Percentiles rank a stretch among this genome's conserved stretches.
phyloP scores from a whole-genome alignment of 2,329 filamentous ascomycete genomes.

The Phialocephala sp. region DNA sequence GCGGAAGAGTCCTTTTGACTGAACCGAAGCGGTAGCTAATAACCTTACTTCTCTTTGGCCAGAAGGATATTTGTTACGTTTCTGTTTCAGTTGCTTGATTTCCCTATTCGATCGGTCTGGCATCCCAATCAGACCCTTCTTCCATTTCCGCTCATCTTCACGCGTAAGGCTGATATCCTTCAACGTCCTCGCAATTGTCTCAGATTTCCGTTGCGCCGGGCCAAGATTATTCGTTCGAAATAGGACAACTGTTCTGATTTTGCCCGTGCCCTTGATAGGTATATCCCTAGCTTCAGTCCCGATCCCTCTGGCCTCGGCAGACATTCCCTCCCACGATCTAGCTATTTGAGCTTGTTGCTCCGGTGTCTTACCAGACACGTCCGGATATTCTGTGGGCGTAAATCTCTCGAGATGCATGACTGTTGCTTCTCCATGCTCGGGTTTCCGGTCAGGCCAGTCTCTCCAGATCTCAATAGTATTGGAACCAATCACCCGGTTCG shows the following conservation, averaged over 20 bases:
- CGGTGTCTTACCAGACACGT: background rate
- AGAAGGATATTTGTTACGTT: too few relatives aligned
- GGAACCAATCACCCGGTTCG: conserved; percentile 17
- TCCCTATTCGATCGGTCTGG: too few relatives aligned
- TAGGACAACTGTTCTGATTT: background rate
- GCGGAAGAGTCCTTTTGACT: too few relatives aligned
- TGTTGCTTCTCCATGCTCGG: conserved; percentile 20
- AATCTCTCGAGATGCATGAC: conserved; percentile 18
- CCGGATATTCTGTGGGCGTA: background rate
- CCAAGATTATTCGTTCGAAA: background rate
- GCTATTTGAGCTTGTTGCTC: background rate
- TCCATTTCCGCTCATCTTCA: too few relatives aligned
- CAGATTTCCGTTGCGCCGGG: too few relatives aligned
- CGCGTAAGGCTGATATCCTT: too few relatives aligned
- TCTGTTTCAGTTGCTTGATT: too few relatives aligned
- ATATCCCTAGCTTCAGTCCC: background rate
- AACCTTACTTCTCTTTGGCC: too few relatives aligned
- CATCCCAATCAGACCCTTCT: too few relatives aligned
- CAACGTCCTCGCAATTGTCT: too few relatives aligned
- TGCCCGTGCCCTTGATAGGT: background rate
- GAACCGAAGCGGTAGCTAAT: too few relatives aligned
- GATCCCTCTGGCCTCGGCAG: background rate
- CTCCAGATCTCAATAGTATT: conserved; percentile 70
- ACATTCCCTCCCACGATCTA: background rate
- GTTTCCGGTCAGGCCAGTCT: conserved; percentile 61